These are phyloP conservation scores for Fereydounia khargensis DNA, from an alignment of 1,284 basidiomycete genomes.

Conservation along the genomic window DNA sequence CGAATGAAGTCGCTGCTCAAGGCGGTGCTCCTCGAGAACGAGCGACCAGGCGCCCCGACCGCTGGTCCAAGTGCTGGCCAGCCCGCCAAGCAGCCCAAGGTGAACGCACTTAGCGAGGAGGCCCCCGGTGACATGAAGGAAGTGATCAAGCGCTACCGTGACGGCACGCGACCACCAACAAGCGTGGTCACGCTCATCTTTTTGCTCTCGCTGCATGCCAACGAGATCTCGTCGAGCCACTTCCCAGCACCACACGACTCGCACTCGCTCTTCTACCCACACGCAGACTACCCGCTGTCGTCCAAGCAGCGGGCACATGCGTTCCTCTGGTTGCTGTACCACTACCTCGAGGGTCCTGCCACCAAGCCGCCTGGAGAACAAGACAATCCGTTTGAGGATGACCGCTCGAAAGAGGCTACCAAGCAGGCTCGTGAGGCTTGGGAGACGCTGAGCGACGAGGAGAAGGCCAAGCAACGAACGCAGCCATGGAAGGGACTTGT, in stretches of 20 bases:
- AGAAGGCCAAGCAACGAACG: conserved; percentile 22
- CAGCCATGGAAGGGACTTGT: conserved; percentile 39
- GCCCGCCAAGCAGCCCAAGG: conserved; percentile 17
- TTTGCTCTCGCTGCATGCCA: conserved; percentile 38
- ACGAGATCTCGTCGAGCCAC: conserved; percentile 44
- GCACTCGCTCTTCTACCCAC: conserved; percentile 52
- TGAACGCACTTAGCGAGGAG: conserved; percentile 39
- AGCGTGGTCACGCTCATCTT: conserved; percentile 54
- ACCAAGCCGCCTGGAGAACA: conserved; percentile 31
- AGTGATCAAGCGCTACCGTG: conserved; percentile 38
- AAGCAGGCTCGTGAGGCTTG: conserved; percentile 30
- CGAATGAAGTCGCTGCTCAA: conserved; percentile 75
- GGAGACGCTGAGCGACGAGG: conserved; percentile 23
- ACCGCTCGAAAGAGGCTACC: conserved; percentile 10
- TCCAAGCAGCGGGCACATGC: conserved; percentile 41
- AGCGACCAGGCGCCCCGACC: conserved; percentile 59
- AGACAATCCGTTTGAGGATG: conserved; percentile 52
- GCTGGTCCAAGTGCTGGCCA: conserved; percentile 37
- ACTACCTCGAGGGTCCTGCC: conserved; percentile 51
- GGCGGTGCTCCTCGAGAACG: conserved; percentile 72
- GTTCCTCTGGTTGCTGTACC: conserved; percentile 54
- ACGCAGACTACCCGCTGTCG: conserved; percentile 36
- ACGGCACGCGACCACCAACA: conserved; percentile 34
- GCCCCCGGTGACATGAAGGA: conserved; percentile 45
- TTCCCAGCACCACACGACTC: conserved; percentile 46